Evolutionary conservation across 495 filamentous ascomycete species (phyloP).

Genomic region (Pyrenula massariospora): DNA sequence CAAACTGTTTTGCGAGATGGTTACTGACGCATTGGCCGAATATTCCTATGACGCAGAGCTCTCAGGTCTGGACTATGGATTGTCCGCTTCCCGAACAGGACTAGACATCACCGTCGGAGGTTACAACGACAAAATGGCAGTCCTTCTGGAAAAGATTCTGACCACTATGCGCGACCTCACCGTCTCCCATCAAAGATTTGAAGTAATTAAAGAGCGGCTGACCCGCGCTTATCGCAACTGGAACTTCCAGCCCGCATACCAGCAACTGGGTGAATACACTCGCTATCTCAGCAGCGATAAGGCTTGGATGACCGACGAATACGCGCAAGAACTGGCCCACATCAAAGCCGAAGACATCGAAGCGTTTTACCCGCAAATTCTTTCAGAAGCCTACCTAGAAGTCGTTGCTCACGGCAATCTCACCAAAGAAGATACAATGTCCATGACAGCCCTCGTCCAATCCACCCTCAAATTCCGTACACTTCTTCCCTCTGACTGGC

Average conservation of each 20-base stretch:
- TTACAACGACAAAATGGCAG: conserved; percentile 92
- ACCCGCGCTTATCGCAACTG: conserved; percentile 68
- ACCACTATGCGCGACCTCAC: conserved; percentile 75
- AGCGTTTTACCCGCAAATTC: conserved; percentile 65
- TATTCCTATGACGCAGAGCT: conserved; percentile 97
- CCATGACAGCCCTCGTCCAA: conserved; percentile 73
- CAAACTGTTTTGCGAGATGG: conserved; percentile 74
- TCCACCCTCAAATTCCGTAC: conserved; percentile 62
- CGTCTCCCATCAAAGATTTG: conserved; percentile 72
- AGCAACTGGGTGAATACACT: conserved; percentile 78
- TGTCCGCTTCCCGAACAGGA: conserved; percentile 57
- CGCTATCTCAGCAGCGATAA: conserved; percentile 67
- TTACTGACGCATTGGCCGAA: conserved; percentile 80
- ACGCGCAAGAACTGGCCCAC: conserved; percentile 60
- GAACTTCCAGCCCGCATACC: conserved; percentile 77
- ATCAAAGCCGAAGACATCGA: conserved; percentile 65
- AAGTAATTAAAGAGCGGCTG: conserved; percentile 82
- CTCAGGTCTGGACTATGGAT: conserved; percentile 75
- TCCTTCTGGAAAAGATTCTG: conserved; percentile 84
- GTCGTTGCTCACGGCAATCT: conserved; percentile 84
- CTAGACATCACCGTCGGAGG: conserved; percentile 72
- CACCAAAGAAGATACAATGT: conserved; percentile 88
- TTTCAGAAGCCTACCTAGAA: conserved; percentile 81
- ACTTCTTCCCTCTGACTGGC: conserved; percentile 71
- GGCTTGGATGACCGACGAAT: conserved; percentile 71